A percentile compares a stretch with the other conserved stretches of the same genome.
These are phyloP conservation scores for Chenopodium quinoa DNA, from an alignment of 148 eudicot species.

Conservation along the genomic window DNA sequence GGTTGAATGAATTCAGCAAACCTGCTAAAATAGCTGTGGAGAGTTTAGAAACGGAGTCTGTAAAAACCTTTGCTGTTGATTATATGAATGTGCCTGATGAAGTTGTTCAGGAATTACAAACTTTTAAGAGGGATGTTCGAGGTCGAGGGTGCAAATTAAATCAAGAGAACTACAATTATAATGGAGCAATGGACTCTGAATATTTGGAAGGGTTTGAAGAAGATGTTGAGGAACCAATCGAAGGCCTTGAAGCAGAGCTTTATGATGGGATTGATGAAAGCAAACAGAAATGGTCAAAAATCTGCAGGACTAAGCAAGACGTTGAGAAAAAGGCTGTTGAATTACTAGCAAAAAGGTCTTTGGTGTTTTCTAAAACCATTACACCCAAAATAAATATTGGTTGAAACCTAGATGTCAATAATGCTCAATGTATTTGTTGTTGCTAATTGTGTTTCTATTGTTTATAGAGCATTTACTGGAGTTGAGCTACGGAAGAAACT, in stretches of 20 bases:
- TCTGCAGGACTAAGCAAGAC: constrained; percentile 32
- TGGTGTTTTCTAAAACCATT: background rate
- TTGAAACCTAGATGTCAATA: background rate
- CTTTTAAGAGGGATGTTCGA: constrained; percentile 3
- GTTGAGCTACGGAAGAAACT: constrained; percentile 79
- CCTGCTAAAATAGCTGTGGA: background rate
- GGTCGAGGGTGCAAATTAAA: constrained; percentile 8
- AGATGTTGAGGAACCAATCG: constrained; percentile 30
- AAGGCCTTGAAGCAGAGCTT: constrained; percentile 3
- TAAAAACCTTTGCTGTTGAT: constrained; percentile 12
- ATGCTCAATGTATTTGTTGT: background rate
- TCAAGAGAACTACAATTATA: constrained; percentile 21
- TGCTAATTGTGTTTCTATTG: background rate
- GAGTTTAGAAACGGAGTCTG: background rate
- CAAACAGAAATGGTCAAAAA: constrained; percentile 16
- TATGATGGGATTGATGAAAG: constrained; percentile 6
- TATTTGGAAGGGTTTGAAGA: constrained; percentile 42
- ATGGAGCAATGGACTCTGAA: constrained; percentile 30
- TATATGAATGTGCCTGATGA: constrained; percentile 33
- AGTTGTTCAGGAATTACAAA: constrained; percentile 29
- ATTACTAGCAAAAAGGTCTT: constrained; percentile 57
- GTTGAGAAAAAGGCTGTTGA: constrained; percentile 49
- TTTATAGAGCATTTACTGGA: constrained; percentile 64
- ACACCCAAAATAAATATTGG: background rate
- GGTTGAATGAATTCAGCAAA: background rate